Conservation (phyloP, 306 rosid species). For the Castanopsis chinensis region DNA sequence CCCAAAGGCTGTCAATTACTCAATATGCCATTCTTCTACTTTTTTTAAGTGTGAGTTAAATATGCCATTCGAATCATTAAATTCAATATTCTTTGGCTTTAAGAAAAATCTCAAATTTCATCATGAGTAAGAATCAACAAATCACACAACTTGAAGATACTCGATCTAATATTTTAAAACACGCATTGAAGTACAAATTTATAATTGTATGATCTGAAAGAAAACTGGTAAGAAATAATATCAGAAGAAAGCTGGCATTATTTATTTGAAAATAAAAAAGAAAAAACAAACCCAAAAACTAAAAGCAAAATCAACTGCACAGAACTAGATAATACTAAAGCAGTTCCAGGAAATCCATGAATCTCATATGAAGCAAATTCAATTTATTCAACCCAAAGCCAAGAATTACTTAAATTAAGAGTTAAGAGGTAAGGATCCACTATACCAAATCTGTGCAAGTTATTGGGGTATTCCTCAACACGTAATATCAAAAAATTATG, state of each 20-base stretch:
- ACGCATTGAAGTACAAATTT: neutral
- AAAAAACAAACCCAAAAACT: neutral
- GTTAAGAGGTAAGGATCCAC: neutral
- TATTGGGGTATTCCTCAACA: neutral
- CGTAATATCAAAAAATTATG: neutral
- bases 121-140: neutral
- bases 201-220: neutral
- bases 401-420: neutral
- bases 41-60: too few relatives aligned
- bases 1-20: neutral
- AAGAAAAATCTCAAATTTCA: neutral
- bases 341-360: neutral
- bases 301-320: neutral
- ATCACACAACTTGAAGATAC: too few relatives aligned
- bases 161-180: neutral
- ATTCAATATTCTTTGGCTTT: neutral
- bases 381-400: neutral
- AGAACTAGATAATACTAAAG: neutral
- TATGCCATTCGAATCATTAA: neutral
- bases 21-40: too few relatives aligned
- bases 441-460: neutral
- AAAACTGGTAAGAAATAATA: neutral
- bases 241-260: neutral
- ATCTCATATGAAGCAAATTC: neutral
- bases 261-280: too few relatives aligned